Base-by-base conservation (phyloP, 116 monocot genomes). In the Cymodocea nodosa region DNA sequence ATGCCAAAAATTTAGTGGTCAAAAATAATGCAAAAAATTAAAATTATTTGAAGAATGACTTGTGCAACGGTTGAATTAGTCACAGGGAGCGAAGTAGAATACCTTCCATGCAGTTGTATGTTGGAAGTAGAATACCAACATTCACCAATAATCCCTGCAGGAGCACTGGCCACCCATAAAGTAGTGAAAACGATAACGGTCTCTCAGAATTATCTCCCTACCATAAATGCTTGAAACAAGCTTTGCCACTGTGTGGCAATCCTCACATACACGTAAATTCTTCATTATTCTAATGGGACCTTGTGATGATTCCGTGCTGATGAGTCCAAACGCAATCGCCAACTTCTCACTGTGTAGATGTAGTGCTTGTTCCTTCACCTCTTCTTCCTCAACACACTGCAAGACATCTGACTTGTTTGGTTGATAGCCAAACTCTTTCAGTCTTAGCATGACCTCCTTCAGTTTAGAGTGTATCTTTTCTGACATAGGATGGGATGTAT, bases 361-460 rank as follows among this genome's bases (percentile, higher is more conserved):
- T 35, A 74, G 51, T 60, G 67, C 50, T 35, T 23, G 30, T 58
- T 67, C 66, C 15, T 65, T 74, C 51, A 80, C 84, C 9, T 50
- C 60, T 11, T 58, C 67, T 8, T 74, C 73, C 7, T 77, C 84
- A 25, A 80, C 76, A 30, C 75, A 74, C 70, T 80, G 66, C 66
- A 77, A 67, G 18, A 78, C 80, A 6, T 77, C 55, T 11, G 61
- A 51, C 44, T 68, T 65, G 34, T 71, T 61, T 0, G 56, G 50
- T 17, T 18, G 19, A 36, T 70, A 67, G 10, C 81, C 73, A 22
- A 56, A 24, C 12, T 60, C 72, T 44, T 72, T 60, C 71, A 66
- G 23, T 59, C 51, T 74, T 35, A 7, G 8, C 51, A n/a, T 37
- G 30, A 70, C 35, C 34, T 60, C 51, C n/a, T 70, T 48, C 60